Evolutionary conservation across 352 stramenopile species (phyloP).

Genomic region (Globisporangium rhizosaccharum): DNA sequence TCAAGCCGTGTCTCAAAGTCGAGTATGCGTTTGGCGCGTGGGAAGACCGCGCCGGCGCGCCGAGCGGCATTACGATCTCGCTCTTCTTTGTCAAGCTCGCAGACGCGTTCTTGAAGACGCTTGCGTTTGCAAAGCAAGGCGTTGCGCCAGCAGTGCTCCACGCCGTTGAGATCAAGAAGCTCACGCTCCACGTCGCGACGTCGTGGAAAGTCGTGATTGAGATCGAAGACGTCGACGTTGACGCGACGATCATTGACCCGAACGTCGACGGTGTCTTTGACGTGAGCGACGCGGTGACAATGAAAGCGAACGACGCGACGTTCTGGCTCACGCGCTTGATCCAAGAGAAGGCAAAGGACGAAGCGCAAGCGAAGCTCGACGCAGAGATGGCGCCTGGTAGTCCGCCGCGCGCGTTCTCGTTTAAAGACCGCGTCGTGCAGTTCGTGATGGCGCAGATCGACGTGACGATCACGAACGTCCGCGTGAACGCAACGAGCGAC

Average conservation of each 20-base stretch:
- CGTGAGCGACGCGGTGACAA: conserved; percentile 41
- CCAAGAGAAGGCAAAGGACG: conserved; percentile 28
- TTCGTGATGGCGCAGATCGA: conserved; percentile 56
- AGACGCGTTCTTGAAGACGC: conserved; percentile 42
- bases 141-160: conserved; percentile 39
- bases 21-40: conserved; percentile 51
- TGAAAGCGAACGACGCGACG: conserved; percentile 44
- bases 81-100: conserved; percentile 53
- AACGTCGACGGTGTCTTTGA: conserved; percentile 36
- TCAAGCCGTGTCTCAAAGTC: conserved; percentile 44
- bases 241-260: conserved; percentile 38
- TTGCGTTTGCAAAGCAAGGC: conserved; percentile 54
- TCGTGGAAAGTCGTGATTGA: conserved; percentile 53
- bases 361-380: conserved; percentile 25
- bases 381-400: neutral
- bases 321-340: conserved; percentile 32
- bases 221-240: conserved; percentile 38
- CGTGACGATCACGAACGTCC: conserved; percentile 38
- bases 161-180: conserved; percentile 31
- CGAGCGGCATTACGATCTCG: conserved; percentile 42
- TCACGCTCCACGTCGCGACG: conserved; percentile 42
- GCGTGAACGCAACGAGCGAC: conserved; percentile 30
- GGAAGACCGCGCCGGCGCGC: conserved; percentile 21
- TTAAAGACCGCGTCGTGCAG: conserved; percentile 61
- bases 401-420: conserved; percentile 26